Percentiles rank a stretch among this genome's conserved stretches.
phyloP scores from a whole-genome alignment of 768 basidiomycete species.

The Suillus americanus region DNA sequence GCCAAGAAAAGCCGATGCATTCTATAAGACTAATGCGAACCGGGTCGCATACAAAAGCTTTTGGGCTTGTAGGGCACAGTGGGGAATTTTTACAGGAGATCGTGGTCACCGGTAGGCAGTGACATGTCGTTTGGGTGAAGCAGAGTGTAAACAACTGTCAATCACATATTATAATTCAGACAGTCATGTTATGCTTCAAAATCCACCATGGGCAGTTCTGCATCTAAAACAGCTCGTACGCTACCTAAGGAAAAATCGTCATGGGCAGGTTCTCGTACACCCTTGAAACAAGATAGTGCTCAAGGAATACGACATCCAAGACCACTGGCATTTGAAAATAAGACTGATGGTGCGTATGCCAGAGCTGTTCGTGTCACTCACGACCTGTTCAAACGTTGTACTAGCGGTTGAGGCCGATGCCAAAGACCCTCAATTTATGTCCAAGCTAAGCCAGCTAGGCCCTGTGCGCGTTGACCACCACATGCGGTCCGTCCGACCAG shows the following conservation, averaged over 20 bases:
- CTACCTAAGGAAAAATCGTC: constrained; percentile 51
- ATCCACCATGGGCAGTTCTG: constrained; percentile 52
- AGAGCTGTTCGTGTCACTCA: neutral
- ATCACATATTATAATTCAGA: neutral
- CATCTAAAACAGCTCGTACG: constrained; percentile 60
- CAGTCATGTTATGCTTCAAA: neutral
- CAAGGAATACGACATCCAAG: constrained; percentile 13
- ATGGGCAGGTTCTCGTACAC: constrained; percentile 49
- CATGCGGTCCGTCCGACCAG: constrained; percentile 49
- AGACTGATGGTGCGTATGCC: constrained; percentile 48
- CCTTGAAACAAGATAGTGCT: constrained; percentile 15
- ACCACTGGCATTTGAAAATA: constrained; percentile 49
- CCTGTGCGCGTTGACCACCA: constrained; percentile 71
- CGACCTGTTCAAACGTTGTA: neutral
- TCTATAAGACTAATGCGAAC: neutral
- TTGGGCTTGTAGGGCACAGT: neutral
- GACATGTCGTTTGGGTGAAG: too few relatives aligned
- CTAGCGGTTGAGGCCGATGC: constrained; percentile 63
- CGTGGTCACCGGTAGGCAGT: too few relatives aligned
- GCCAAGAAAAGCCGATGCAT: neutral
- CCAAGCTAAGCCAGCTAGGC: constrained; percentile 63
- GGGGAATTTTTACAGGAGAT: too few relatives aligned
- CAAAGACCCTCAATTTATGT: constrained; percentile 69
- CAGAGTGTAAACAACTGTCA: neutral
- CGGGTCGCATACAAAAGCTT: neutral